Evolutionary conservation across 257 asterid genomes (phyloP).

Genomic region (Primulina tabacum): DNA sequence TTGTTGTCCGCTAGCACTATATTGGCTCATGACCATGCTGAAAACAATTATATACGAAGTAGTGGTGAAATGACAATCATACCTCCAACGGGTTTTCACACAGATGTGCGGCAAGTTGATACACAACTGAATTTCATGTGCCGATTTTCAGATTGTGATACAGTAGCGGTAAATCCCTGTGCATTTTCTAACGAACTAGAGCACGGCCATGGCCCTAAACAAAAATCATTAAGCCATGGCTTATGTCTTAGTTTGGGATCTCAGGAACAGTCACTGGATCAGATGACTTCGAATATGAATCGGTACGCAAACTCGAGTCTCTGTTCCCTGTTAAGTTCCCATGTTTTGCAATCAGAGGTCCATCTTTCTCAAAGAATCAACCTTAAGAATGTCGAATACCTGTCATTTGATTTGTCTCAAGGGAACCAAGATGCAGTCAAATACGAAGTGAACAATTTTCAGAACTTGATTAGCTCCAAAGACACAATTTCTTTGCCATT

Average conservation of each 20-base stretch:
- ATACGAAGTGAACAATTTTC: slow-evolving; percentile 27
- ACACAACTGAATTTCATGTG: slow-evolving; percentile 31
- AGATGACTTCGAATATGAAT: slow-evolving; percentile 41
- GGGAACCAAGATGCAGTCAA: slow-evolving; percentile 26
- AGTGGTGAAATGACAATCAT: slow-evolving; percentile 48
- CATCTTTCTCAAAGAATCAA: slow-evolving; percentile 28
- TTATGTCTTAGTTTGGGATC: slow-evolving; percentile 69
- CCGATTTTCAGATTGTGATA: slow-evolving; percentile 37
- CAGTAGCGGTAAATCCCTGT: slow-evolving; percentile 31
- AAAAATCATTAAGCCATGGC: slow-evolving; percentile 44
- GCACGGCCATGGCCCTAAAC: slow-evolving; percentile 31
- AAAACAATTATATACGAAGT: slow-evolving; percentile 29
- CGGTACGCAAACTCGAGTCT: slow-evolving; percentile 39
- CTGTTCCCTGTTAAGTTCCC: slow-evolving; percentile 38
- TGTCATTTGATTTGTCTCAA: slow-evolving; percentile 48
- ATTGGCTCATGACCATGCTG: slow-evolving; percentile 31
- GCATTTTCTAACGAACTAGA: slow-evolving; percentile 30
- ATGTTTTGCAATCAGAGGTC: slow-evolving; percentile 33
- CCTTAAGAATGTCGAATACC: slow-evolving; percentile 43
- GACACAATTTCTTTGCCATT: slow-evolving; percentile 29
- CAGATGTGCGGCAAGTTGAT: slow-evolving; percentile 34
- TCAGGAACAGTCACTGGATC: slow-evolving; percentile 38
- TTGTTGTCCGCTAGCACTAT: slow-evolving; percentile 35
- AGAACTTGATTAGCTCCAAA: slow-evolving; percentile 30
- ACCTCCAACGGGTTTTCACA: slow-evolving; percentile 36